Percentiles rank a stretch among this genome's conserved stretches.
These are phyloP conservation scores for Epichloe sibirici DNA, from an alignment of 2,329 filamentous ascomycete species.

Conservation along the genomic window DNA sequence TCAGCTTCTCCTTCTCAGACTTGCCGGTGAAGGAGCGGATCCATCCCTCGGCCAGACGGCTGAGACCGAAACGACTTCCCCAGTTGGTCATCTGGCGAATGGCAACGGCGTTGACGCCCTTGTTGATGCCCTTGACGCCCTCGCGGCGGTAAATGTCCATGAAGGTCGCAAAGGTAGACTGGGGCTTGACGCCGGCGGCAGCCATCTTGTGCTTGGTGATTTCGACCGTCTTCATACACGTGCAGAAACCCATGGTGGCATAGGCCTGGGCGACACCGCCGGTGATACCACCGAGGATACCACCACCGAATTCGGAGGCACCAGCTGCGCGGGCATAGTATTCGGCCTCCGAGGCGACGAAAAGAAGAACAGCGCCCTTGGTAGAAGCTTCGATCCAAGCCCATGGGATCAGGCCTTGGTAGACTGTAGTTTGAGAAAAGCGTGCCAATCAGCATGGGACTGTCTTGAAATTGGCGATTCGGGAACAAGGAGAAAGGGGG, in stretches of 20 bases:
- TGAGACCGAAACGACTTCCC: slow-evolving; percentile 91
- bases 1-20: slow-evolving; percentile 65
- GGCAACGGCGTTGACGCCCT: slow-evolving; percentile 94
- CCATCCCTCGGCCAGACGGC: slow-evolving; percentile 76
- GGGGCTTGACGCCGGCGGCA: slow-evolving; percentile 67
- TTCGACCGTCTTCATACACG: slow-evolving; percentile 99
- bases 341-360: slow-evolving; percentile 96
- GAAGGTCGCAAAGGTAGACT: slow-evolving; percentile 88
- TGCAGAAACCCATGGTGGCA: slow-evolving; percentile 99
- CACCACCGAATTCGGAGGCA: slow-evolving; percentile 74
- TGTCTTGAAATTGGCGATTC: not conserved
- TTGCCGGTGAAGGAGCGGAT: slow-evolving; percentile 74
- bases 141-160: slow-evolving; percentile 94
- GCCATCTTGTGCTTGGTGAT: slow-evolving; percentile 98
- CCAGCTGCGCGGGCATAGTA: slow-evolving; percentile 79
- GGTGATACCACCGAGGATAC: slow-evolving; percentile 82
- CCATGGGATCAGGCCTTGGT: slow-evolving; percentile 98
- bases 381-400: slow-evolving; percentile 99
- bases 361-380: slow-evolving; percentile 97
- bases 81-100: slow-evolving; percentile 99
- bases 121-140: slow-evolving; percentile 93
- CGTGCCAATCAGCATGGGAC: slow-evolving; percentile 6
- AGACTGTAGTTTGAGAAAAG: slow-evolving; percentile 63
- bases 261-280: slow-evolving; percentile 97
- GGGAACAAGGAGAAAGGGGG: slow-evolving; percentile 1